Conservation (phyloP, 1,284 basidiomycete genomes). For the Moesziomyces globuligerus region DNA sequence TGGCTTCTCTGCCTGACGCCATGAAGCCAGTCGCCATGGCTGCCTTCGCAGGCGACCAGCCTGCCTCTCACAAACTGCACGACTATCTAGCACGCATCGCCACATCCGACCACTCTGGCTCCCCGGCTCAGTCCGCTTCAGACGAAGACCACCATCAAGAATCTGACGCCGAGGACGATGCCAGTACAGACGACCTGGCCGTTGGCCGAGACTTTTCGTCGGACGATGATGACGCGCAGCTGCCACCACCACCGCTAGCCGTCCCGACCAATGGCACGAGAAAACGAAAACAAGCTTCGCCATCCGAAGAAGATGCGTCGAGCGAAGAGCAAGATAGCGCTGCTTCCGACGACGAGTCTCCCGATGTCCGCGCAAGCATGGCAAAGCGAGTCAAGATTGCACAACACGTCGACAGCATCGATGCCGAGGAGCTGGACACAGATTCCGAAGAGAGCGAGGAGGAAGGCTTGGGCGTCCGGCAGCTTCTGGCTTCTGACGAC, state of each 20-base stretch:
- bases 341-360: constrained; percentile 19
- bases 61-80: constrained; percentile 6
- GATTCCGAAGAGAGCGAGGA: constrained; percentile 1
- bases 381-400: constrained; percentile 35
- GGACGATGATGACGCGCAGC: not conserved
- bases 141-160: constrained; percentile 4
- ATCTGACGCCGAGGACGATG: constrained; percentile 6
- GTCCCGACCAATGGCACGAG: constrained; percentile 9
- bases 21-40: constrained; percentile 21
- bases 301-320: constrained; percentile 2
- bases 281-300: constrained; percentile 21
- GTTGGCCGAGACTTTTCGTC: constrained; percentile 10
- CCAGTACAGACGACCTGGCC: too few species aligned
- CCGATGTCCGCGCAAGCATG: constrained; percentile 4
- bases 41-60: constrained; percentile 22
- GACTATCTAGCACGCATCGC: constrained; percentile 21
- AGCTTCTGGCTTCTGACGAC: constrained; percentile 2
- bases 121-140: constrained; percentile 5
- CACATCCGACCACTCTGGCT: constrained; percentile 21
- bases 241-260: not conserved
- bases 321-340: constrained; percentile 3
- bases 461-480: constrained; percentile 2
- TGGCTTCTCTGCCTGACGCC: constrained; percentile 9
- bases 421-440: not conserved
- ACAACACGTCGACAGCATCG: constrained; percentile 4